Conservation (phyloP, 441 rosid genomes). For the Pelargonium fulgidum region DNA sequence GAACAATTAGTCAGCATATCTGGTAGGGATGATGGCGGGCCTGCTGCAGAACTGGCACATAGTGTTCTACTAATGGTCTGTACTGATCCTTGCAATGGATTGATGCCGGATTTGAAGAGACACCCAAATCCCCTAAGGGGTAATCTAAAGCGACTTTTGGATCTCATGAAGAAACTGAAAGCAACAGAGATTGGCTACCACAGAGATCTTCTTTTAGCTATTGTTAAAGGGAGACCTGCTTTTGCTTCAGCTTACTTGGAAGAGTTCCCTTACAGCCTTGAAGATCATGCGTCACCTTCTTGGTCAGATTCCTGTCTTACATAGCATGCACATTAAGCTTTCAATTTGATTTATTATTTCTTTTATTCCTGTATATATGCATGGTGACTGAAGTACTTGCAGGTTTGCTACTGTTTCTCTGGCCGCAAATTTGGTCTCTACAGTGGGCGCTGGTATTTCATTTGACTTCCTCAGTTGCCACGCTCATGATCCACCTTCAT, state of each 20-base stretch:
- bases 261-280: constrained; percentile 83
- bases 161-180: constrained; percentile 77
- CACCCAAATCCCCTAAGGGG: constrained; percentile 54
- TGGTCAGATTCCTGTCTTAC: constrained; percentile 56
- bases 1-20: constrained; percentile 67
- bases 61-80: constrained; percentile 60
- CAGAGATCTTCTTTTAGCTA: constrained; percentile 73
- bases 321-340: constrained; percentile 13
- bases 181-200: constrained; percentile 62
- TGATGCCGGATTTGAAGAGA: constrained; percentile 74
- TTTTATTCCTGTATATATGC: constrained; percentile 20
- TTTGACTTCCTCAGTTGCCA: constrained; percentile 49
- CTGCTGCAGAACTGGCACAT: constrained; percentile 57
- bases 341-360: constrained; percentile 16
- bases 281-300: constrained; percentile 65
- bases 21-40: constrained; percentile 50
- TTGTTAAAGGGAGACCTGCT: constrained; percentile 58
- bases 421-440: constrained; percentile 67
- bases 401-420: constrained; percentile 77
- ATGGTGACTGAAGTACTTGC: constrained; percentile 50
- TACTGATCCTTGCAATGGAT: constrained; percentile 81
- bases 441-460: constrained; percentile 44
- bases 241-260: constrained; percentile 71
- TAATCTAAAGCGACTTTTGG: constrained; percentile 60
- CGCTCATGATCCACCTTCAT: constrained; percentile 36